Base-by-base conservation (phyloP, 495 filamentous ascomycete species). In the Lepidopterella palustris region DNA sequence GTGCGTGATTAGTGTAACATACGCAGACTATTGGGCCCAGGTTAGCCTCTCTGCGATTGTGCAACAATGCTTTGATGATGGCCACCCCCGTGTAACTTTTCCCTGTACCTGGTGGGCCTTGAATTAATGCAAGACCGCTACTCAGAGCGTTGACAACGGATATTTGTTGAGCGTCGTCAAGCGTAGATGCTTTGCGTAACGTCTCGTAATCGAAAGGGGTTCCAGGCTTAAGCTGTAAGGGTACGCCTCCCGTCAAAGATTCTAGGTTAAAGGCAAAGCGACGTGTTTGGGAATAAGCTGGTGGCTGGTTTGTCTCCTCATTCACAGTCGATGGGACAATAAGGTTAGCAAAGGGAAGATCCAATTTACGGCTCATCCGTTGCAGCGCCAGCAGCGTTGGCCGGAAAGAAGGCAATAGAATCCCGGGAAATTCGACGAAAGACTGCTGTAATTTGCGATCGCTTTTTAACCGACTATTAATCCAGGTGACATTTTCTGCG, bases 31-130 rank as follows among this genome's bases (percentile, higher is more conserved):
- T 29, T 5, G 64, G 64, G 1, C 63, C 63, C 1, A 60, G 57
- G 2, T 90, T 3, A 0, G 74, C 76, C 31, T 63, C 62, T 0
- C 52, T 60, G 40, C 79, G 79, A 63, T 87, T 87, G 8, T 72
- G 75, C 1, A 92, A 70, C 5, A 92, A 68, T 1, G 82, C 79
- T 60, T 27, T 81, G 21, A 89, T 76, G 49, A 84, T 65, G 31
- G 76, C 72, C n/a, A 83, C 77, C 3, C 81, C 84, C 0, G 78
- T 80, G 58, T 77, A 87, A 54, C 76, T 80, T 68, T 95, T 93
- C 3, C 89, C 89, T 2, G 88, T 92, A 0, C 89, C 89, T 3
- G 89, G 89, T 0, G 89, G 89, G 0, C 89, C 89, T 76, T 93
- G 87, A 28, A 92, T 87, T 0, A 90, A 72, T 5, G 82, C 82